Evolutionary conservation across 371 early-diverging fungal genomes (phyloP).

Genomic region (Vairimorpha apis): DNA sequence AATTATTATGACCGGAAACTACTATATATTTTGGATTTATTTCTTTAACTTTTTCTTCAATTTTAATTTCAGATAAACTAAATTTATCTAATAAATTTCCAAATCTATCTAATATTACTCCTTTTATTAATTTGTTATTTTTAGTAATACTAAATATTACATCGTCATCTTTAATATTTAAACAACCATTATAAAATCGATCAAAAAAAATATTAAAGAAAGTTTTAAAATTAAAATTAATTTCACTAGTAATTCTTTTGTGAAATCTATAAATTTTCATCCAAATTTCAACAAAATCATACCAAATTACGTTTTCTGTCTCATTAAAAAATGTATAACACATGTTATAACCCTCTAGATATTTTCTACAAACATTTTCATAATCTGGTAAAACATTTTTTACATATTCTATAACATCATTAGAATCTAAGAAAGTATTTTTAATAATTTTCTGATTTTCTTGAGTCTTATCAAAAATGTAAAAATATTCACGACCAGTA

Average conservation of each 20-base stretch:
- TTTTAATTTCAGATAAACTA: conserved; percentile 13
- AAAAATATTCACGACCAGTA: conserved; percentile 47
- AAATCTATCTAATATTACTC: conserved; percentile 25
- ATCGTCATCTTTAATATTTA: conserved; percentile 6
- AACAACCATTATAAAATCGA: conserved; percentile 21
- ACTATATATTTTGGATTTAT: conserved; percentile 15
- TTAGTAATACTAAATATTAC: conserved; percentile 19
- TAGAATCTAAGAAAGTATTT: neutral
- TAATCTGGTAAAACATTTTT: neutral
- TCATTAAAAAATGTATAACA: conserved; percentile 4
- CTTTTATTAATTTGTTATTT: conserved; percentile 16
- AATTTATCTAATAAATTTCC: conserved; percentile 29
- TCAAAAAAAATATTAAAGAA: conserved; percentile 22
- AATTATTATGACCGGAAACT: conserved; percentile 20
- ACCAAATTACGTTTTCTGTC: neutral
- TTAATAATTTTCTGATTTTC: neutral
- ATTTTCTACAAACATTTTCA: neutral
- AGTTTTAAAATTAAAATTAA: neutral
- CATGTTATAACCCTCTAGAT: neutral
- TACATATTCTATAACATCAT: conserved; percentile 17
- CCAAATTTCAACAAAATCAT: neutral
- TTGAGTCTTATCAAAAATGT: conserved; percentile 34
- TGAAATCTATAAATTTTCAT: neutral
- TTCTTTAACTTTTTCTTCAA: conserved; percentile 8
- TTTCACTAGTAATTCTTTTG: neutral